These are phyloP conservation scores for Phaeotremella skinneri DNA, from an alignment of 768 basidiomycete species.

Conservation along the genomic window DNA sequence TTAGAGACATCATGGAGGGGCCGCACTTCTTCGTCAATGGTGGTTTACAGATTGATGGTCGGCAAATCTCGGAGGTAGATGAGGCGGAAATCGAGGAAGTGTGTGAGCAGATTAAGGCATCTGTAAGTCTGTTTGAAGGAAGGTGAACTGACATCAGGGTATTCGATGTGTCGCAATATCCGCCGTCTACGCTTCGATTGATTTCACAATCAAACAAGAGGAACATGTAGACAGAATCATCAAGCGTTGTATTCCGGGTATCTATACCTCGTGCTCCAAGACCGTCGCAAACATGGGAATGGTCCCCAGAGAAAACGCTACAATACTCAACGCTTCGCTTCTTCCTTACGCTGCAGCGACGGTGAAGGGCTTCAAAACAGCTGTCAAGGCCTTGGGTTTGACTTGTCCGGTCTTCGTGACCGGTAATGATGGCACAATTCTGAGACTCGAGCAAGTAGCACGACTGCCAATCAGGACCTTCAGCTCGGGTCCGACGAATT, in stretches of 20 bases:
- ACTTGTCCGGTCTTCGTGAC: slow-evolving; percentile 54
- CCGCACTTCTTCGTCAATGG: slow-evolving; percentile 54
- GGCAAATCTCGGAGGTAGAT: slow-evolving; percentile 50
- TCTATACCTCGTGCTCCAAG: slow-evolving; percentile 56
- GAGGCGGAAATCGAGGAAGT: slow-evolving; percentile 55
- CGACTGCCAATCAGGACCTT: slow-evolving; percentile 65
- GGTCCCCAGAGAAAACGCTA: slow-evolving; percentile 65
- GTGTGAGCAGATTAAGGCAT: slow-evolving; percentile 54
- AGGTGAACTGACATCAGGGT: background rate
- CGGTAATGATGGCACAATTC: slow-evolving; percentile 47
- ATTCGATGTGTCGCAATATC: slow-evolving; percentile 14
- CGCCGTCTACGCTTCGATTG: slow-evolving; percentile 15
- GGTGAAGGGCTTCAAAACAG: slow-evolving; percentile 59
- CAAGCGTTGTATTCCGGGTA: slow-evolving; percentile 9
- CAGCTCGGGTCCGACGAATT: slow-evolving; percentile 65
- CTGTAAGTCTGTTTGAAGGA: slow-evolving; percentile 47
- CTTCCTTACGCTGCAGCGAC: slow-evolving; percentile 62
- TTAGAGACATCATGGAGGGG: slow-evolving; percentile 49
- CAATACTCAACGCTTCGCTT: slow-evolving; percentile 66
- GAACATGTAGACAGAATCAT: slow-evolving; percentile 11
- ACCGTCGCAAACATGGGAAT: slow-evolving; percentile 56
- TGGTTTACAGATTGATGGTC: slow-evolving; percentile 53
- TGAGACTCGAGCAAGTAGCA: slow-evolving; percentile 54
- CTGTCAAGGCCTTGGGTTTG: slow-evolving; percentile 56
- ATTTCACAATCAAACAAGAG: slow-evolving; percentile 19